A percentile compares a stretch with the other conserved stretches of the same genome.
phyloP scores from a whole-genome alignment of 2,329 filamentous ascomycete genomes.

The Didymella pinodella region DNA sequence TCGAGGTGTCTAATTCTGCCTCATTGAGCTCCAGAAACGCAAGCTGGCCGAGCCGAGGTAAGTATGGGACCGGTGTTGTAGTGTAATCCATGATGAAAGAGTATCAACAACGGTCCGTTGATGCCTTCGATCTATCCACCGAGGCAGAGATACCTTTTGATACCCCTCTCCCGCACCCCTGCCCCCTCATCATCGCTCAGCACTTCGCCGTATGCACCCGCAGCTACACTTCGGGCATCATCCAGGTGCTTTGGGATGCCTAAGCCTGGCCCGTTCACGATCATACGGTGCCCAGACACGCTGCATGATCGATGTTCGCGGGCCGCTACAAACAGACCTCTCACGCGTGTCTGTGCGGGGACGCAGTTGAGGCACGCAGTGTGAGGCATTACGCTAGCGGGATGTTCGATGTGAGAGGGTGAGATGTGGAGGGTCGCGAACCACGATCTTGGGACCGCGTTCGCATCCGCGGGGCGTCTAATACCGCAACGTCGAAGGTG shows the following conservation, averaged over 20 bases:
- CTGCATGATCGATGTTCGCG: conserved; percentile 22
- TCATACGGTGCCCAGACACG: conserved; percentile 16
- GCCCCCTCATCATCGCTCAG: conserved; percentile 24
- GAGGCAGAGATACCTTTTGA: conserved; percentile 25
- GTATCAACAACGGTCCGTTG: conserved; percentile 20
- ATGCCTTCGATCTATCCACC: conserved; percentile 8
- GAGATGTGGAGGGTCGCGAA: conserved; percentile 17
- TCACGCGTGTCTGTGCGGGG: conserved; percentile 24
- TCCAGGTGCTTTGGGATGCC: conserved; percentile 17
- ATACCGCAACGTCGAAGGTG: conserved; percentile 3
- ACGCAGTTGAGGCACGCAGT: conserved; percentile 9
- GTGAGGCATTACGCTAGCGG: conserved; percentile 19
- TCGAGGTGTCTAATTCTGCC: conserved; percentile 42
- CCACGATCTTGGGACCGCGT: conserved; percentile 10
- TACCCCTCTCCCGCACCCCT: conserved; percentile 26
- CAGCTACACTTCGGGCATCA: conserved; percentile 20
- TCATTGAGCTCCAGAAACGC: conserved; percentile 43
- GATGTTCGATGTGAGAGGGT: conserved; percentile 13
- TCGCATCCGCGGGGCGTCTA: conserved; percentile 9
- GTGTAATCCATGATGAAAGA: conserved; percentile 30
- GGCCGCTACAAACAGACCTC: conserved; percentile 18
- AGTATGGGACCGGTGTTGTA: conserved; percentile 23
- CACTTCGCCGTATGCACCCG: conserved; percentile 25
- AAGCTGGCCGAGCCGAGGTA: conserved; percentile 35
- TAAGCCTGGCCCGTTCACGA: conserved; percentile 21